phyloP scores from a whole-genome alignment of 2,329 filamentous ascomycete genomes.

The Colletotrichum tropicicola region DNA sequence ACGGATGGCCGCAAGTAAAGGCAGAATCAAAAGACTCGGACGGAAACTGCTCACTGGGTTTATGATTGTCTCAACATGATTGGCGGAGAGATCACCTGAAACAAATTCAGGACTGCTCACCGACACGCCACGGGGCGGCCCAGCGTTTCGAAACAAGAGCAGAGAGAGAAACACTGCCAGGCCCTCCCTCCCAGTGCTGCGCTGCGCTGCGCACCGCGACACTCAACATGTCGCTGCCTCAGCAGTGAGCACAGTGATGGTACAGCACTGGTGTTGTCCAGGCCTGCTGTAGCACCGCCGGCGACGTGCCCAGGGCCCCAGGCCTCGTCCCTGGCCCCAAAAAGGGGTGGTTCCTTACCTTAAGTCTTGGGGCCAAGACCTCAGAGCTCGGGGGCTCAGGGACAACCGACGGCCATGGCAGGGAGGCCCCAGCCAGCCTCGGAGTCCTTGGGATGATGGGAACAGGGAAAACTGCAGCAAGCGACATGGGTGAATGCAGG shows the following conservation, averaged over 20 bases:
- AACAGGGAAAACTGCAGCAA: slow-evolving; percentile 4
- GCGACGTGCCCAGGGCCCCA: too few species aligned
- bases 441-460: slow-evolving; percentile 9
- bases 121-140: slow-evolving; percentile 22
- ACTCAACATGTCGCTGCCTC: too few species aligned
- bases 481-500: slow-evolving; percentile 5
- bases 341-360: too few species aligned
- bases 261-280: too few species aligned
- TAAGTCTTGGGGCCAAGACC: too few species aligned
- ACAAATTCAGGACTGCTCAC: slow-evolving; percentile 33
- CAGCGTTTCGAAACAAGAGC: slow-evolving; percentile 29
- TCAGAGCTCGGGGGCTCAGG: too few species aligned
- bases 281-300: too few species aligned
- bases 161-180: slow-evolving; percentile 11
- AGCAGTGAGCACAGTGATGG: too few species aligned
- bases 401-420: too few species aligned
- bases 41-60: slow-evolving; percentile 2
- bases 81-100: slow-evolving; percentile 28
- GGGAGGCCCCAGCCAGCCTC: neutral
- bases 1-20: slow-evolving; percentile 9
- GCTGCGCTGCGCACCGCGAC: neutral
- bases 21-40: neutral
- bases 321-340: too few species aligned
- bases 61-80: slow-evolving; percentile 3
- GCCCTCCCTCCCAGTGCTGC: neutral